Percentiles rank a stretch among this genome's conserved stretches.
These are phyloP conservation scores for Dalbergia cultrata DNA, from an alignment of 306 rosid species.

Conservation along the genomic window DNA sequence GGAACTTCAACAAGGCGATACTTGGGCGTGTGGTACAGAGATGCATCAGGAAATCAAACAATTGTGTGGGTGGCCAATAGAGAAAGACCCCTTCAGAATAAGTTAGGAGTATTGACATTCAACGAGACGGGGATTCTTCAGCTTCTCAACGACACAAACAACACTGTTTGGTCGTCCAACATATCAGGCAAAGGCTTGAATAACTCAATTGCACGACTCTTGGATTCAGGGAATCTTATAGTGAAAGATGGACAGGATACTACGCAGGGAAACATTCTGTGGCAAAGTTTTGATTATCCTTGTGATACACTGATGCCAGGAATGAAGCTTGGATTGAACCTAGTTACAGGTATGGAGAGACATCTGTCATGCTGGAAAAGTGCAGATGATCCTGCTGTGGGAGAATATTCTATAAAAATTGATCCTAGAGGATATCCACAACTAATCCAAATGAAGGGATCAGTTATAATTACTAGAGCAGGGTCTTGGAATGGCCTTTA, in stretches of 20 bases:
- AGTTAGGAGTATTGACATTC: neutral
- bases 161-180: neutral
- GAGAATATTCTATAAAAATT: conserved; percentile 10
- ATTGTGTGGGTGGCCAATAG: neutral
- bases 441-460: neutral
- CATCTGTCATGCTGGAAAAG: conserved; percentile 43
- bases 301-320: neutral
- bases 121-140: neutral
- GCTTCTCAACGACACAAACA: neutral
- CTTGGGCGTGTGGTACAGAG: neutral
- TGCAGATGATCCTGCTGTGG: conserved; percentile 38
- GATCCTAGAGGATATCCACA: neutral
- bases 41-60: neutral
- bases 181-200: neutral
- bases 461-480: neutral
- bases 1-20: neutral
- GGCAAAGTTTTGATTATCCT: neutral
- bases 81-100: neutral
- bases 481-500: conserved; percentile 39
- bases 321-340: conserved; percentile 30
- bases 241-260: neutral
- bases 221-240: neutral
- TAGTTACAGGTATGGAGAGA: conserved; percentile 5
- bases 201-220: neutral
- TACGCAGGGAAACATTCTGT: neutral